Percentiles rank a stretch among this genome's conserved stretches.
phyloP scores from a whole-genome alignment of 805 yeast genomes.

The Yamadazyma phyllophila region DNA sequence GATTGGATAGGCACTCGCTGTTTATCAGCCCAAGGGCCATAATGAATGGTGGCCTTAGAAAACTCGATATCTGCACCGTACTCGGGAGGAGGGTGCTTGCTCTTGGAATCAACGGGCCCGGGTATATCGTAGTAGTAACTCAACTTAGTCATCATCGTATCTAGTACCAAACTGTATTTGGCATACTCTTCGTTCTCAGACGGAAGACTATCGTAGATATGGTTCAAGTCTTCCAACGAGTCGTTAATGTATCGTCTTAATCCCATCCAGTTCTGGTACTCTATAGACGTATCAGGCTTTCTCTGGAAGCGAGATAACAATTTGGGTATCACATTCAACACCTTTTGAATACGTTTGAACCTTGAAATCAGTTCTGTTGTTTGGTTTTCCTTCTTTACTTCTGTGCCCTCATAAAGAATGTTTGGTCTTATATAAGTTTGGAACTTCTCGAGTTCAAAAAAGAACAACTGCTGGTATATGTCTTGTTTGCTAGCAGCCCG shows the following conservation, averaged over 20 bases:
- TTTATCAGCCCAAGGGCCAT: slow-evolving; percentile 96
- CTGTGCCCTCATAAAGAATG: slow-evolving; percentile 48
- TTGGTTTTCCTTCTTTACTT: slow-evolving; percentile 3
- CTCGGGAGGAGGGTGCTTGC: slow-evolving; percentile 21
- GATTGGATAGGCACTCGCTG: slow-evolving; percentile 67
- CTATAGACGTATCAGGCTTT: slow-evolving; percentile 1
- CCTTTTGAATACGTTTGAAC: slow-evolving; percentile 9
- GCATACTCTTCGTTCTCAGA: slow-evolving; percentile 68
- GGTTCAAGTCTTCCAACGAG: slow-evolving; percentile 24
- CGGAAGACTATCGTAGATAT: slow-evolving; percentile 27
- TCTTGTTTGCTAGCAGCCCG: slow-evolving; percentile 51
- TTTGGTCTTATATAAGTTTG: slow-evolving; percentile 68
- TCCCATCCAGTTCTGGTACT: slow-evolving; percentile 63
- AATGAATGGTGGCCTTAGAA: slow-evolving; percentile 63
- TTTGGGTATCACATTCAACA: slow-evolving; percentile 6
- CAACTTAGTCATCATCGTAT: slow-evolving; percentile 53
- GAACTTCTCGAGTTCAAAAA: slow-evolving; percentile 49
- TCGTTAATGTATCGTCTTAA: slow-evolving; percentile 62
- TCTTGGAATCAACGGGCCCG: slow-evolving; percentile 37
- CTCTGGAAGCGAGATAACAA: slow-evolving; percentile 3
- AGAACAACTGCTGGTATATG: slow-evolving; percentile 46
- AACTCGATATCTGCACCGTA: slow-evolving; percentile 59
- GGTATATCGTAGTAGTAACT: slow-evolving; percentile 70
- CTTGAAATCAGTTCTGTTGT: slow-evolving; percentile 2
- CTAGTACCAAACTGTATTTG: slow-evolving; percentile 66